Conservation (phyloP, 1,284 basidiomycete species). For the Naganishia cerealis region DNA sequence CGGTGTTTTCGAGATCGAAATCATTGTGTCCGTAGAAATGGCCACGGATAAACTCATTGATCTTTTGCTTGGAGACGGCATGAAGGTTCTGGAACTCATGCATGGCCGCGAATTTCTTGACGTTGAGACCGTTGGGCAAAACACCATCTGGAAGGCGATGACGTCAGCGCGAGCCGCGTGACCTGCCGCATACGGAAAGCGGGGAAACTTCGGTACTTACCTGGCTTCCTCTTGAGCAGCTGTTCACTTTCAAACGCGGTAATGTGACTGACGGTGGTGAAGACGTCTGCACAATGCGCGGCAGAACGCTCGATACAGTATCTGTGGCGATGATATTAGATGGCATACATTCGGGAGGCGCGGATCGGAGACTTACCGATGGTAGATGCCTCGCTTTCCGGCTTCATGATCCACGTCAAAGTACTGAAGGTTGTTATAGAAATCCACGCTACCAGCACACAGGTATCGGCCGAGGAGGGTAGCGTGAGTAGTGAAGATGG, state of each 20-base stretch:
- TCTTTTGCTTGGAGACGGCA: conserved; percentile 87
- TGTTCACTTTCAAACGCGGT: conserved; percentile 97
- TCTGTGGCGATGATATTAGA: conserved; percentile 49
- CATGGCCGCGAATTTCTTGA: conserved; percentile 93
- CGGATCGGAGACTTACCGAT: conserved; percentile 51
- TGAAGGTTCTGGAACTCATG: conserved; percentile 98
- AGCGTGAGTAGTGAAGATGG: conserved; percentile 97
- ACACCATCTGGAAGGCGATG: conserved; percentile 69
- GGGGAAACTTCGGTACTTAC: conserved; percentile 38
- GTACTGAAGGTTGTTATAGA: conserved; percentile 99
- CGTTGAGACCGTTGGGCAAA: conserved; percentile 95
- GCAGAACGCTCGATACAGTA: conserved; percentile 97
- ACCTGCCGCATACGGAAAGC: neutral
- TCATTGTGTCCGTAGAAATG: conserved; percentile 98
- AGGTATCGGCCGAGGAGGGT: conserved; percentile 96
- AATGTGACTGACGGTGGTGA: conserved; percentile 96
- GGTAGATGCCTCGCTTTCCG: conserved; percentile 90
- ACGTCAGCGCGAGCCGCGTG: conserved; percentile 7
- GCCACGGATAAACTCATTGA: conserved; percentile 94
- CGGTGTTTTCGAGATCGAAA: conserved; percentile 91
- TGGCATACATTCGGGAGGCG: neutral
- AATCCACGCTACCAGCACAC: conserved; percentile 94
- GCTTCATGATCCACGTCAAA: conserved; percentile 99
- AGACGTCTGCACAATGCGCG: conserved; percentile 93
- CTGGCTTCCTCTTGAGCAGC: conserved; percentile 89